Evolutionary conservation across 495 filamentous ascomycete genomes (phyloP).

Genomic region (Oidiodendron maius): DNA sequence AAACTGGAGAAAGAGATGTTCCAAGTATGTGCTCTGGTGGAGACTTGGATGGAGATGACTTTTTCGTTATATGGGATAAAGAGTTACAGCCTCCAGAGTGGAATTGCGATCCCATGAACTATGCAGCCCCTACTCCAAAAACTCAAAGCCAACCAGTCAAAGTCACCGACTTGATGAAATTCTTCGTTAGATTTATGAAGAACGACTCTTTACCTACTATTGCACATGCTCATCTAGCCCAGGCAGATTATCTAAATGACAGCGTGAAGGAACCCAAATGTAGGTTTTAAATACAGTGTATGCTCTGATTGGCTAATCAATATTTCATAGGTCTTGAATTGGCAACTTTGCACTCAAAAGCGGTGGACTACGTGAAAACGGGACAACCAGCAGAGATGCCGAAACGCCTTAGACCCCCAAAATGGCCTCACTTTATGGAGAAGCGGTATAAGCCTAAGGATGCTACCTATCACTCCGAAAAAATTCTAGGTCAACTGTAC

Average conservation of each 20-base stretch:
- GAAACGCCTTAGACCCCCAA: constrained; percentile 46
- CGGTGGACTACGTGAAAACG: constrained; percentile 93
- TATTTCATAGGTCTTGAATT: constrained; percentile 47
- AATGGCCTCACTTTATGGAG: constrained; percentile 92
- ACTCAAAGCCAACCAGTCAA: constrained; percentile 51
- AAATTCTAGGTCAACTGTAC: constrained; percentile 78
- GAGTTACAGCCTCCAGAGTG: constrained; percentile 64
- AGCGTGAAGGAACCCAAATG: constrained; percentile 69
- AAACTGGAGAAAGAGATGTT: constrained; percentile 76
- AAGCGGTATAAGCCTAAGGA: constrained; percentile 46
- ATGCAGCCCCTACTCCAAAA: constrained; percentile 44
- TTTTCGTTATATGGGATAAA: constrained; percentile 86
- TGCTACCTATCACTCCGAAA: constrained; percentile 58
- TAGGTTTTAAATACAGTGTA: constrained; percentile 15
- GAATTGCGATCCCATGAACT: constrained; percentile 72
- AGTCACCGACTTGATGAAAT: constrained; percentile 64
- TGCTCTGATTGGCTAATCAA: constrained; percentile 18
- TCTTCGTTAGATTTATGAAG: constrained; percentile 94
- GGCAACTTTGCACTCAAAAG: constrained; percentile 78
- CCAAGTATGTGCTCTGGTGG: constrained; percentile 94
- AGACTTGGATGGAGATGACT: constrained; percentile 95
- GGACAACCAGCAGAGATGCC: constrained; percentile 67
- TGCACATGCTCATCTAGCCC: constrained; percentile 77
- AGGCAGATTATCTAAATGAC: constrained; percentile 54
- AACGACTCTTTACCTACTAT: constrained; percentile 76